A percentile compares a stretch with the other conserved stretches of the same genome.
Evolutionary conservation across 768 basidiomycete genomes (phyloP).

Genomic region (Russula olivacea): DNA sequence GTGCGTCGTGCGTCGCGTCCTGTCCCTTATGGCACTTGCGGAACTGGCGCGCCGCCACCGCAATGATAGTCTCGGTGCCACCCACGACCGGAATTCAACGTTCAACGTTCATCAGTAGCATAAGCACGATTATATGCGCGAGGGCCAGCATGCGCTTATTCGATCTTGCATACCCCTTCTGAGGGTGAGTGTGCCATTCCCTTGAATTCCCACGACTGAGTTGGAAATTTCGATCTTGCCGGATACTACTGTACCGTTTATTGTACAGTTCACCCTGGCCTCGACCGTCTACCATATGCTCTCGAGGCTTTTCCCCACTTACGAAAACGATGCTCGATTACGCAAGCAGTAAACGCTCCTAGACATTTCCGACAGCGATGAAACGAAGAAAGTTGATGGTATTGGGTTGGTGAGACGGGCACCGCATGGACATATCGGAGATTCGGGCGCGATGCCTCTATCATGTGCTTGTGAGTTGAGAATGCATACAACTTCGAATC

Average conservation of each 20-base stretch:
- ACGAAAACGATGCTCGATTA: conserved; percentile 22
- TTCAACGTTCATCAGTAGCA: conserved; percentile 63
- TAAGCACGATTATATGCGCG: conserved; percentile 56
- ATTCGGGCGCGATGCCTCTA: not conserved
- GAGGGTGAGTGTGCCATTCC: conserved; percentile 40
- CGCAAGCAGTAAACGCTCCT: not conserved
- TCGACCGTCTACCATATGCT: conserved; percentile 16
- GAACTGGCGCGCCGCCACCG: conserved; percentile 69
- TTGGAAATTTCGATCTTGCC: not conserved
- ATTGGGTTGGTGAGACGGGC: not conserved
- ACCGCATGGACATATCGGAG: not conserved
- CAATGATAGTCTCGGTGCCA: conserved; percentile 41
- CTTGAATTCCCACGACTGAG: not conserved
- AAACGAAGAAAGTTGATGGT: not conserved
- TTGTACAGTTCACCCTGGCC: conserved; percentile 19
- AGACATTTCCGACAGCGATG: not conserved
- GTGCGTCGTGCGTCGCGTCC: not conserved
- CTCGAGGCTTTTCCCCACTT: conserved; percentile 16
- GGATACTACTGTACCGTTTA: not conserved
- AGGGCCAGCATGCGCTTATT: conserved; percentile 54
- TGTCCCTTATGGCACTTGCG: conserved; percentile 28
- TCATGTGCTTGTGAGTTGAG: not conserved
- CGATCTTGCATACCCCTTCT: conserved; percentile 70
- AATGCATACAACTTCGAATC: not conserved
- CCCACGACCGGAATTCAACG: conserved; percentile 82